phyloP scores from a whole-genome alignment of 805 yeast species.

The Metschnikowia proteae region DNA sequence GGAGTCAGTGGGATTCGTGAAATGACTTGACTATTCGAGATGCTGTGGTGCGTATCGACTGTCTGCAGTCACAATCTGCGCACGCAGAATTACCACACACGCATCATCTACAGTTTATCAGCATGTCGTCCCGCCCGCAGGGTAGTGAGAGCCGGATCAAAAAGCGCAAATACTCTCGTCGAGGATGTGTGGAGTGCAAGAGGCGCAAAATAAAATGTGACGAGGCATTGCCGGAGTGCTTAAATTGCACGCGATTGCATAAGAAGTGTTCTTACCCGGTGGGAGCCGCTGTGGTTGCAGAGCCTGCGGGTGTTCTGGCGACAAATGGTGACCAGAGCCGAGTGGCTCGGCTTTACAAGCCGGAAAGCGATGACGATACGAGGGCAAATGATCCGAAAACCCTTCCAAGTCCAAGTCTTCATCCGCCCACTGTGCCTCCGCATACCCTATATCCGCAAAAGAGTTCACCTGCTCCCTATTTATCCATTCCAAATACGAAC shows the following conservation, averaged over 20 bases:
- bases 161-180: constrained; percentile 38
- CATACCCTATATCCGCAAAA: not conserved
- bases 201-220: constrained; percentile 44
- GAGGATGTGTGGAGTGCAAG: constrained; percentile 43
- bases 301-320: not conserved
- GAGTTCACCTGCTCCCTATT: not conserved
- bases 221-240: constrained; percentile 35
- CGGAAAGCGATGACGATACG: not conserved
- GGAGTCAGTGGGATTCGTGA: too few relatives aligned
- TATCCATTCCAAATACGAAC: not conserved
- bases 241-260: constrained; percentile 33
- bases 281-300: not conserved
- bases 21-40: not conserved
- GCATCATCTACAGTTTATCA: not conserved
- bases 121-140: not conserved
- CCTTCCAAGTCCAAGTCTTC: not conserved
- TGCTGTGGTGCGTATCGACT: not conserved
- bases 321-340: not conserved
- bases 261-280: constrained; percentile 28
- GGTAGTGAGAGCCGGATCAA: constrained; percentile 17
- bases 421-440: not conserved
- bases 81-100: constrained; percentile 4
- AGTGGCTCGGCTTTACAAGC: constrained; percentile 11
- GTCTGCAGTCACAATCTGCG: not conserved
- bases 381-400: not conserved